These are phyloP conservation scores for Mycena vitilis DNA, from an alignment of 768 basidiomycete genomes.

Conservation along the genomic window DNA sequence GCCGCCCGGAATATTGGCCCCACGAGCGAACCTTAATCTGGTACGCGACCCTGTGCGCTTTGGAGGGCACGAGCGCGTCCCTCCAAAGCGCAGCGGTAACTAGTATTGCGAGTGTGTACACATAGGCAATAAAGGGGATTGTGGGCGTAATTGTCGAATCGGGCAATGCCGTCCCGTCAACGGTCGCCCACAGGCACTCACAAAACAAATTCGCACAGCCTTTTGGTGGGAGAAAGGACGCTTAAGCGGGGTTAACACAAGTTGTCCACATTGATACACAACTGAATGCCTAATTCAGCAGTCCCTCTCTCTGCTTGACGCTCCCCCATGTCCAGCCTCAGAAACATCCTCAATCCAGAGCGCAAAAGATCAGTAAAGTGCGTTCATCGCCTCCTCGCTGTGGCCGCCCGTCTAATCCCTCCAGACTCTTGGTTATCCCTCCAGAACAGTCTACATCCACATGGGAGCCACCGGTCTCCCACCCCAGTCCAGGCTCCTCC, in stretches of 20 bases:
- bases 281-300: background rate
- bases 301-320: slow-evolving; percentile 12
- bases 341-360: slow-evolving; percentile 68
- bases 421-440: slow-evolving; percentile 36
- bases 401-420: slow-evolving; percentile 19
- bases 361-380: slow-evolving; percentile 52
- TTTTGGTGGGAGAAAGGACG: background rate
- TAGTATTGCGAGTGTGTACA: no score
- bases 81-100: no score
- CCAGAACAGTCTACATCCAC: slow-evolving; percentile 41
- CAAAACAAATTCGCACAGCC: background rate
- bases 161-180: background rate
- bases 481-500: slow-evolving; percentile 32
- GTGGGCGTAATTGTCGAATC: background rate
- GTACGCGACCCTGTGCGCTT: no score
- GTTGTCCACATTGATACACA: no score
- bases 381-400: slow-evolving; percentile 43
- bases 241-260: no score
- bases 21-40: background rate
- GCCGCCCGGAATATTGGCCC: background rate
- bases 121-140: no score
- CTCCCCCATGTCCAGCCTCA: slow-evolving; percentile 64
- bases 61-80: no score
- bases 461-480: slow-evolving; percentile 33
- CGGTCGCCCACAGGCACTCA: background rate